Base-by-base conservation (phyloP, 2,329 filamentous ascomycete species). In the Lithohypha guttulata region DNA sequence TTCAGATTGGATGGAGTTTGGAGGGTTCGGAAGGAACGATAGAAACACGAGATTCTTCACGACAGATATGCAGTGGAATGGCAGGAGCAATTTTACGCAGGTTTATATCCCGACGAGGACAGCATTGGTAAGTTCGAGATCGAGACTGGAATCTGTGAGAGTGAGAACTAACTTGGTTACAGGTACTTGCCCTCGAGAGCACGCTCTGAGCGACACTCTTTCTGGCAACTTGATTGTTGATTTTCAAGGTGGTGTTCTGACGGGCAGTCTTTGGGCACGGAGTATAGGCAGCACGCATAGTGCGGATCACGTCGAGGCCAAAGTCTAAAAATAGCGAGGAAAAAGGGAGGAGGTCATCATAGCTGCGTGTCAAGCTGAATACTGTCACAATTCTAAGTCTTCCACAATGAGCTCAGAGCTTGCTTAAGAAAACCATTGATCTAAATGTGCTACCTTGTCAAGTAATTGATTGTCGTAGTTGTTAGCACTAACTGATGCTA, bases 21-120 rank as follows among this genome's bases (percentile, higher is more conserved):
- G 91, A 19, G 91, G 91, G 0, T 76, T 84, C 48, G 76, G 73
- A 20, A 75, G 87, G 20, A 74, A 95, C 36, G 78, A 84, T 41
- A 77, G 84, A 48, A 72, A 65, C n/a, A 91, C 84, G 2, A 71
- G 84, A 22, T 96, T 91, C 69, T 95, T 94, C 59, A 96, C 91
- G 0, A 93, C 85, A 4, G 76, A 85, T 10, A 75, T 95, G 65
- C 72, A 75, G 46, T 96, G 91, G 91, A 96, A 96, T 57, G 75
- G 75, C 10, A 70, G 91, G 46, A 81, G 75, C 66, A 96, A 96
- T 62, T 95, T 84, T 66, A 76, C 84, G 33, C 91, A 96, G 58
- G 74, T 95, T 38, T 98, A 98, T 58, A 75, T 93, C 44, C 89
- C 89, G 11, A 76, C 76, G 37, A 71, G 89, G 53, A 86, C 81